Percentiles rank a stretch among this genome's conserved stretches.
Evolutionary conservation across 805 yeast species (phyloP).

Genomic region (Candida hispaniensis): DNA sequence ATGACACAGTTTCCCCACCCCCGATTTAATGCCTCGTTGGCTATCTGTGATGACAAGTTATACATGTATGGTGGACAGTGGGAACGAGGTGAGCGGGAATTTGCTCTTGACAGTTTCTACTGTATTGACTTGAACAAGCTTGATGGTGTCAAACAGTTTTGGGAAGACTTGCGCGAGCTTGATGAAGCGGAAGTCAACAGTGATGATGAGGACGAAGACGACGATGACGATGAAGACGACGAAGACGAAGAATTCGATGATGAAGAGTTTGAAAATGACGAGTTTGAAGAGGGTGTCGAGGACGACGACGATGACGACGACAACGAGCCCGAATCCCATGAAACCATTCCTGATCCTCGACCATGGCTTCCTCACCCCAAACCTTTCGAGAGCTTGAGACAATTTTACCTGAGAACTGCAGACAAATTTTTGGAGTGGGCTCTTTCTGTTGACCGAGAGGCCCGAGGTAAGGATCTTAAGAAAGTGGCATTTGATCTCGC

Average conservation of each 20-base stretch:
- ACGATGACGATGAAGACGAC: conserved; percentile 64
- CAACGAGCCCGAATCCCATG: conserved; percentile 48
- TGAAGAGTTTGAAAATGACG: conserved; percentile 34
- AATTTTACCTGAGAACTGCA: conserved; percentile 78
- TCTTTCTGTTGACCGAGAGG: conserved; percentile 69
- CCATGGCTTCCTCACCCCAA: conserved; percentile 98
- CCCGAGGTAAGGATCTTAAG: conserved; percentile 83
- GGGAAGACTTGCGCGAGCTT: conserved; percentile 71
- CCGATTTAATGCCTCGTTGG: conserved; percentile 74
- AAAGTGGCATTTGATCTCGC: conserved; percentile 81
- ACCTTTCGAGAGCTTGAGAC: conserved; percentile 75
- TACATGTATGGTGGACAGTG: conserved; percentile 85
- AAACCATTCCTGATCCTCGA: conserved; percentile 75
- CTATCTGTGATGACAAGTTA: conserved; percentile 73
- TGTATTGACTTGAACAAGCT: conserved; percentile 73
- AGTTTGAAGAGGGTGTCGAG: conserved; percentile 38
- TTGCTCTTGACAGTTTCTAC: conserved; percentile 73
- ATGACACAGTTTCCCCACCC: conserved; percentile 68
- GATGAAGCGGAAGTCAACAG: conserved; percentile 37
- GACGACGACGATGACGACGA: conserved; percentile 63
- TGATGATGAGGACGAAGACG: conserved; percentile 48
- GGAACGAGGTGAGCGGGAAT: conserved; percentile 83
- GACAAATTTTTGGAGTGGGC: conserved; percentile 88
- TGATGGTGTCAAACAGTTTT: conserved; percentile 76
- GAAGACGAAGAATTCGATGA: conserved; percentile 47